Evolutionary conservation across 1,139 yeast genomes (phyloP).

Genomic region (Lodderomyces theae): DNA sequence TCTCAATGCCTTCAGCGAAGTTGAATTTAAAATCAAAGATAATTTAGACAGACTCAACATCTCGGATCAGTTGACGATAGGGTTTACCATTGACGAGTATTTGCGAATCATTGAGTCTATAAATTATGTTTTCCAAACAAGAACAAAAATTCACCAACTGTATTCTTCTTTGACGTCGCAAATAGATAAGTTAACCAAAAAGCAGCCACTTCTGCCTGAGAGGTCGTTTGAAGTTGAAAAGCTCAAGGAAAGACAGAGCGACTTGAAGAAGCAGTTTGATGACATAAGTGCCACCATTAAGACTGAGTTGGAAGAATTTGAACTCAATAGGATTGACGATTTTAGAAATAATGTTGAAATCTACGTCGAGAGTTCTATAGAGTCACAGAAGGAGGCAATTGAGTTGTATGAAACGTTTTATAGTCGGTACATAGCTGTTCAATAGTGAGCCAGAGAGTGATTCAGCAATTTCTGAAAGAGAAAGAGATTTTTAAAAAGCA

Average conservation of each 20-base stretch:
- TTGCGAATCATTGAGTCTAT: conserved; percentile 75
- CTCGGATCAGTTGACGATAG: conserved; percentile 85
- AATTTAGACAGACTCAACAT: conserved; percentile 74
- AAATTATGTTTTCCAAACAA: conserved; percentile 69
- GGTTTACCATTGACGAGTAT: conserved; percentile 87
- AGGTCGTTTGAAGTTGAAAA: conserved; percentile 57
- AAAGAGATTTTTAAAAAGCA: no score
- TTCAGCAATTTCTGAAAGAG: no score
- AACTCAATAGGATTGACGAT: conserved; percentile 74
- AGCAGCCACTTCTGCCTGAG: conserved; percentile 47
- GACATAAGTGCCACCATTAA: conserved; percentile 63
- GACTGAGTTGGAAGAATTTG: conserved; percentile 66
- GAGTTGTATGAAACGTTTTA: conserved; percentile 92
- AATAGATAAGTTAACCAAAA: conserved; percentile 53
- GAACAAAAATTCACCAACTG: conserved; percentile 63
- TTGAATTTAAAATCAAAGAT: conserved; percentile 70
- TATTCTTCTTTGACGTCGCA: conserved; percentile 46
- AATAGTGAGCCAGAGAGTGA: no score
- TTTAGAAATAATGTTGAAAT: conserved; percentile 89
- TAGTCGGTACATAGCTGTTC: conserved; percentile 5
- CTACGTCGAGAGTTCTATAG: conserved; percentile 85
- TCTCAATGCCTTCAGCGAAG: conserved; percentile 56
- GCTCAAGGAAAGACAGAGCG: conserved; percentile 56
- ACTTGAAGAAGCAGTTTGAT: conserved; percentile 58
- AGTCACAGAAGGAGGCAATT: conserved; percentile 90